Evolutionary conservation across 2,329 filamentous ascomycete genomes (phyloP), one percentile per base, ranked within the genome.

Genomic region (Fonsecaea nubica): DNA sequence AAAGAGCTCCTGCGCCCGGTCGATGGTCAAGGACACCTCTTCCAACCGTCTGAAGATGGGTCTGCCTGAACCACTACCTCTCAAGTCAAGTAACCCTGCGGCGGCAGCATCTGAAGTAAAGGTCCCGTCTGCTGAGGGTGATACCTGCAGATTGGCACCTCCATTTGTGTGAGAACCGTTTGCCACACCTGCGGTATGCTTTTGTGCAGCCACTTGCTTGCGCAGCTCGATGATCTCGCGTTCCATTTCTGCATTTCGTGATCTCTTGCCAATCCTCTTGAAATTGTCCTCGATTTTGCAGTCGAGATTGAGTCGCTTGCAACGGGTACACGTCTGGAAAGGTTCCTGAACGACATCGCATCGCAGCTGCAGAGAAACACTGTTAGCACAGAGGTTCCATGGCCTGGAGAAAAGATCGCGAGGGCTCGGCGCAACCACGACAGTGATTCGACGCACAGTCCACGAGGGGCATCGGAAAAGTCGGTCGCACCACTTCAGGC

Each of bases 271-370:
- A 38, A 90, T 80, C 67, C 88, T 84, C 78, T 89, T 90, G 80
- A 90, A 90, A 77, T 88, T 88, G 68, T 86, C 85, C 73, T 90
- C 87, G 75, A 90, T 89, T 73, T 87, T 87, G 78, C 88, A 90
- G 62, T 83, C 81, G 45, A 90, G 84, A 67, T 83, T 84, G 64
- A 89, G 83, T 71, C 88, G 88, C 68, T 83, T 80, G 77, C 88
- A 90, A 67, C 88, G 83, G 42, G 83, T 83, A 77, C 88, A 90
- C 59, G 84, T 81, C 67, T 81, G 81, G 77, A 87, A 90, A 10
- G 87, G 87, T 54, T 89, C 86, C 74, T 88, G 86, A 64, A 86
- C 78, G 68, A 90, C 88, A 78, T 90, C 87, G 79, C 88, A 90
- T 74, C 86, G 85, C 67, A 90, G 82, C 88, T 90, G 68, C 69